Conservation (phyloP, 2,329 filamentous ascomycete species). For the Cercospora sesami region DNA sequence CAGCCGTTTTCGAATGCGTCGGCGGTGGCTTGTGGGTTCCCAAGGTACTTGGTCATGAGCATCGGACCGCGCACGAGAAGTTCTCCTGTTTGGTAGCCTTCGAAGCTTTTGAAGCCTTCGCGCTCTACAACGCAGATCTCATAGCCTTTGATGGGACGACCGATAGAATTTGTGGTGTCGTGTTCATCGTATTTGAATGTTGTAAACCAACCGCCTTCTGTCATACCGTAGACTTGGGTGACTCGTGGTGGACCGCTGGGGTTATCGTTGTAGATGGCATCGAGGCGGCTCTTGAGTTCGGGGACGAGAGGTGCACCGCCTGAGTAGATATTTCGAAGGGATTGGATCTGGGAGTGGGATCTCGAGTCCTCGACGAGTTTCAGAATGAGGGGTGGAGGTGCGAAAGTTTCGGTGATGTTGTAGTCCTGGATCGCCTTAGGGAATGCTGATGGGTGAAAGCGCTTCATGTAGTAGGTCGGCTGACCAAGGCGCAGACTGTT, state of each 20-base stretch:
- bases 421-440: constrained; percentile 42
- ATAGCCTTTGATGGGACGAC: constrained; percentile 45
- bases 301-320: constrained; percentile 54
- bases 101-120: constrained; percentile 19
- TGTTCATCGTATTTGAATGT: constrained; percentile 44
- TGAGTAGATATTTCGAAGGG: constrained; percentile 48
- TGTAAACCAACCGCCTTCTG: constrained; percentile 50
- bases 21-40: constrained; percentile 34
- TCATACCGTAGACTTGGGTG: constrained; percentile 57
- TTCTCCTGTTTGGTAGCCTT: constrained; percentile 53
- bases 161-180: constrained; percentile 51
- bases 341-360: constrained; percentile 42
- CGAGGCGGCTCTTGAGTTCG: constrained; percentile 44
- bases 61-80: constrained; percentile 44
- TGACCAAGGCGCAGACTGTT: constrained; percentile 50
- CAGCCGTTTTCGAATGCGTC: constrained; percentile 55
- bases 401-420: constrained; percentile 51
- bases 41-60: constrained; percentile 45
- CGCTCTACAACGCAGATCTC: constrained; percentile 39
- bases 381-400: constrained; percentile 49
- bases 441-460: constrained; percentile 46
- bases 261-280: constrained; percentile 40
- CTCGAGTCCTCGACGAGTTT: constrained; percentile 34
- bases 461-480: constrained; percentile 50
- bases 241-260: constrained; percentile 45